These are phyloP conservation scores for Neodidymelliopsis sp. DNA, from an alignment of 2,329 filamentous ascomycete species.

Conservation along the genomic window DNA sequence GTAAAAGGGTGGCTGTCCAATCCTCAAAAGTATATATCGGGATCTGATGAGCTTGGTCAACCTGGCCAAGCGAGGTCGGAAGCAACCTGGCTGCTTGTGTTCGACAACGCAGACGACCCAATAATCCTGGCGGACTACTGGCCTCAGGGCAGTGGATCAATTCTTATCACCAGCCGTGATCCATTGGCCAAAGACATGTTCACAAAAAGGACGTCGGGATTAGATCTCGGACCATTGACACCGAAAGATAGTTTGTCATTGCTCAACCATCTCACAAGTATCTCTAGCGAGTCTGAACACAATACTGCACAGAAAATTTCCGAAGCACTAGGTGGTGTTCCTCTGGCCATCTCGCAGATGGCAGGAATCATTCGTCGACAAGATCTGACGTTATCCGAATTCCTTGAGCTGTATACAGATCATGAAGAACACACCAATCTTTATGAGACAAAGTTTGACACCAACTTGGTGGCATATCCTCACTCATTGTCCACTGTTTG, in stretches of 20 bases:
- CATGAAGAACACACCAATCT: constrained; percentile 8
- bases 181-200: neutral
- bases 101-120: constrained; percentile 21
- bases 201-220: constrained; percentile 5
- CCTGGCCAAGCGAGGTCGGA: constrained; percentile 4
- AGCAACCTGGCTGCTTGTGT: constrained; percentile 24
- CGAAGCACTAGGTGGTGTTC: constrained; percentile 21
- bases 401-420: constrained; percentile 15
- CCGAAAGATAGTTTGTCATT: constrained; percentile 8
- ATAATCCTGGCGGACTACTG: constrained; percentile 18
- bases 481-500: constrained; percentile 11
- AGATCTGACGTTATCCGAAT: constrained; percentile 18
- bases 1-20: constrained; percentile 24
- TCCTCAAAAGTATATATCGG: constrained; percentile 11
- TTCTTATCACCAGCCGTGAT: neutral
- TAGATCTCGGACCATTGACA: constrained; percentile 14
- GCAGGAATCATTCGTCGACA: constrained; percentile 21
- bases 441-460: constrained; percentile 8
- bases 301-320: constrained; percentile 6
- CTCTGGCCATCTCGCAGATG: constrained; percentile 30
- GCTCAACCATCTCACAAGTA: constrained; percentile 6
- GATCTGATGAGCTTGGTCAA: neutral
- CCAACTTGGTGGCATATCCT: constrained; percentile 2
- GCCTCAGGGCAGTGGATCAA: constrained; percentile 16
- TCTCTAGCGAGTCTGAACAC: neutral